A percentile compares a stretch with the other conserved stretches of the same genome.
Evolutionary conservation across 2,329 filamentous ascomycete genomes (phyloP).

Genomic region (Orbilia quercus): DNA sequence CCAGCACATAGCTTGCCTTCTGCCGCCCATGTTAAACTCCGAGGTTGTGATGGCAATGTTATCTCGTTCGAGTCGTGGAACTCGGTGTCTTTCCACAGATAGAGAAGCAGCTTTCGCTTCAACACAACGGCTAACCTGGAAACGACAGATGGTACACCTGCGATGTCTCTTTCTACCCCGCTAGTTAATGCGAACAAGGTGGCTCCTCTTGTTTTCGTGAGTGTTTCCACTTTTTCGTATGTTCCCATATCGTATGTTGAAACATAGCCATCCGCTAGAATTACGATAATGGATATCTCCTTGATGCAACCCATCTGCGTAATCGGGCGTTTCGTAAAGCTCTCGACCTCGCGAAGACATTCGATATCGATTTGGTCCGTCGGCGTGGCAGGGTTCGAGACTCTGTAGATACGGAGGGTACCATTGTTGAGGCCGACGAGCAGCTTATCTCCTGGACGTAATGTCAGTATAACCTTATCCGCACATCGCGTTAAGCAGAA

Average conservation of each 20-base stretch:
- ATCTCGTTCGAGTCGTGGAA: conserved; percentile 81
- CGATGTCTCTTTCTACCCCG: conserved; percentile 92
- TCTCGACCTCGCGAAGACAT: conserved; percentile 89
- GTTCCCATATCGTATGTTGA: conserved; percentile 89
- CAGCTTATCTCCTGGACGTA: conserved; percentile 78
- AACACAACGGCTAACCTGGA: conserved; percentile 91
- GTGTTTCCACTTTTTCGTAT: conserved; percentile 81
- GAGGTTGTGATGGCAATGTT: conserved; percentile 81
- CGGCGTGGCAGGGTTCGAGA: conserved; percentile 62
- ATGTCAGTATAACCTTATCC: conserved; percentile 49
- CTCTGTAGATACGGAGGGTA: conserved; percentile 81
- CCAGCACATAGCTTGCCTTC: conserved; percentile 88
- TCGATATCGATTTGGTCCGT: conserved; percentile 70
- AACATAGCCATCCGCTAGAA: conserved; percentile 87
- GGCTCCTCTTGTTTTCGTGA: conserved; percentile 86
- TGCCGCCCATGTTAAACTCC: conserved; percentile 89
- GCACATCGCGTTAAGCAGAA: conserved; percentile 6
- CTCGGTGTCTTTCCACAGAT: conserved; percentile 97
- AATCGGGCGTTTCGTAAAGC: conserved; percentile 88
- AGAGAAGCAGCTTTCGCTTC: conserved; percentile 87
- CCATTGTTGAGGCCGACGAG: conserved; percentile 93
- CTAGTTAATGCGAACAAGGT: conserved; percentile 91
- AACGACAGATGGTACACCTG: conserved; percentile 90
- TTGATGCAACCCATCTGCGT: conserved; percentile 96
- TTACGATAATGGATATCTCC: conserved; percentile 90